Evolutionary conservation across 2,329 filamentous ascomycete species (phyloP).

Genomic region (Sporothrix mexicana): DNA sequence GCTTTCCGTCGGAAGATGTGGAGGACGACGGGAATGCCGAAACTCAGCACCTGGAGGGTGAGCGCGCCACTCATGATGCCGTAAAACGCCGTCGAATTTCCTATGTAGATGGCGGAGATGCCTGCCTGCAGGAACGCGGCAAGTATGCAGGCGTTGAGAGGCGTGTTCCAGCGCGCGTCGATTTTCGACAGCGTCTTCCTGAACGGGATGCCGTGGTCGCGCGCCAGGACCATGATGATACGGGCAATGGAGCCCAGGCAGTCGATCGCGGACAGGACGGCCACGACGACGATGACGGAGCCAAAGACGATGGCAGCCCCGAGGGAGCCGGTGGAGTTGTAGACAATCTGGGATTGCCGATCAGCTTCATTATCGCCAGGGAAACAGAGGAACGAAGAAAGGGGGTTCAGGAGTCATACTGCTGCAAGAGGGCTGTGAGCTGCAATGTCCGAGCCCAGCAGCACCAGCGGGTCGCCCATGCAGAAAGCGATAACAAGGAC

Average conservation of each 20-base stretch:
- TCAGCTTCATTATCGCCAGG: not conserved
- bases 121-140: constrained; percentile 18
- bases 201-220: constrained; percentile 26
- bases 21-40: constrained; percentile 20
- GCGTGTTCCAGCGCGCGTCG: constrained; percentile 12
- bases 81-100: constrained; percentile 30
- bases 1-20: constrained; percentile 13
- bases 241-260: constrained; percentile 30
- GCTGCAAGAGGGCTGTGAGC: constrained; percentile 22
- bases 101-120: constrained; percentile 30
- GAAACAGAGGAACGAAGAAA: not conserved
- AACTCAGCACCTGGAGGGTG: constrained; percentile 22
- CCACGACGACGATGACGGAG: constrained; percentile 24
- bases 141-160: constrained; percentile 16
- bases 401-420: not conserved
- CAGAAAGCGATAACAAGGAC: constrained; percentile 22
- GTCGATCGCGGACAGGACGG: constrained; percentile 23
- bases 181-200: constrained; percentile 7
- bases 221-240: constrained; percentile 27
- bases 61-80: constrained; percentile 29
- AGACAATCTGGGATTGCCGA: constrained; percentile 23
- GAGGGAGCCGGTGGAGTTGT: constrained; percentile 25
- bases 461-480: constrained; percentile 21
- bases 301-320: constrained; percentile 26
- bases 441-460: constrained; percentile 14